Evolutionary conservation across 2,329 filamentous ascomycete genomes (phyloP).

Genomic region (Diplocarpon rosae): DNA sequence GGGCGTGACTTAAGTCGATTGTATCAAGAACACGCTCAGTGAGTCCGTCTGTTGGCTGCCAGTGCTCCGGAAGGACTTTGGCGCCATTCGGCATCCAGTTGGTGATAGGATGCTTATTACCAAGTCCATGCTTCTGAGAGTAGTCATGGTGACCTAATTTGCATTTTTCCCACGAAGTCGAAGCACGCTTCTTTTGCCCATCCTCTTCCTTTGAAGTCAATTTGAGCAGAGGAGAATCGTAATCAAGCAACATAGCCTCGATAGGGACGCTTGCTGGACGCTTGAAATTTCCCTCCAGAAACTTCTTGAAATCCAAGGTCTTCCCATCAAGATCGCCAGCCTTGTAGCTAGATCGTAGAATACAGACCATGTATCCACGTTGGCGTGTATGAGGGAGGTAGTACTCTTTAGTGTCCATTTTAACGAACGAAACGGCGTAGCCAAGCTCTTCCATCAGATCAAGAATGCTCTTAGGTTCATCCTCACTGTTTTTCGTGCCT

Average conservation of each 20-base stretch:
- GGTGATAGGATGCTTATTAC: slow-evolving; percentile 45
- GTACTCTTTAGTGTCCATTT: slow-evolving; percentile 58
- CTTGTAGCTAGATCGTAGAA: background rate
- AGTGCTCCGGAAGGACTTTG: slow-evolving; percentile 43
- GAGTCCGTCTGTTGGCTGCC: slow-evolving; percentile 37
- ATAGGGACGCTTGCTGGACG: slow-evolving; percentile 51
- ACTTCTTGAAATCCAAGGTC: background rate
- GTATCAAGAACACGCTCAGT: slow-evolving; percentile 53
- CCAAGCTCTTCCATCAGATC: slow-evolving; percentile 28
- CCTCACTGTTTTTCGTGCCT: background rate
- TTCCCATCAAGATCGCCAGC: background rate
- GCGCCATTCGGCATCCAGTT: slow-evolving; percentile 45
- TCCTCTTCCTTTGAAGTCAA: slow-evolving; percentile 23
- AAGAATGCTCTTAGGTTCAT: too few relatives aligned
- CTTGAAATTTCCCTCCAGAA: slow-evolving; percentile 19
- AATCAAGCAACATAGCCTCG: slow-evolving; percentile 45
- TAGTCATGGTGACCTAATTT: slow-evolving; percentile 47
- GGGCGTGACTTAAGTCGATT: slow-evolving; percentile 50
- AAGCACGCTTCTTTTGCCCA: slow-evolving; percentile 26
- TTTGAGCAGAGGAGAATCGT: slow-evolving; percentile 39
- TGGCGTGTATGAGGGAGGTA: slow-evolving; percentile 62
- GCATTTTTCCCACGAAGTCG: slow-evolving; percentile 40
- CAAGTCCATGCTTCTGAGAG: slow-evolving; percentile 39
- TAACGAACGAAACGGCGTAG: slow-evolving; percentile 41
- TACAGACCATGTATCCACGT: slow-evolving; percentile 45